Percentiles rank a stretch among this genome's conserved stretches.
phyloP scores from a whole-genome alignment of 2,329 filamentous ascomycete genomes.

The Diplocarpon mali region DNA sequence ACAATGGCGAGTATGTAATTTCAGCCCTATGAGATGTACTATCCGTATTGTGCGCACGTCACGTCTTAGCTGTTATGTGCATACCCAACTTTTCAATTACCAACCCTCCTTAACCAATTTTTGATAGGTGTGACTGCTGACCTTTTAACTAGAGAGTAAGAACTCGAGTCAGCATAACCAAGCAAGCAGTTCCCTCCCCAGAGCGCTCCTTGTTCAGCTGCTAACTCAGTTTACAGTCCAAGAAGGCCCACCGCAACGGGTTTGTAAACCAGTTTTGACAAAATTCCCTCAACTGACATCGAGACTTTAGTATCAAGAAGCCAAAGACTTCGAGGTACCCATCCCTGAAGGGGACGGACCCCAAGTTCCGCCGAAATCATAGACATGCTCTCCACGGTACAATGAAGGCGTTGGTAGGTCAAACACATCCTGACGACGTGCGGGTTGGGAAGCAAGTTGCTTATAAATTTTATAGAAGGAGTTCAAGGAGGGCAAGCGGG shows the following conservation, averaged over 20 bases:
- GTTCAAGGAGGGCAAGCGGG: slow-evolving; percentile 90
- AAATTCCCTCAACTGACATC: neutral
- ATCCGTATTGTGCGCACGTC: too few species aligned
- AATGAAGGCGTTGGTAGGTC: slow-evolving; percentile 88
- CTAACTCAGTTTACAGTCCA: slow-evolving; percentile 53
- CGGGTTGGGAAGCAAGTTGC: neutral
- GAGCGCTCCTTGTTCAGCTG: neutral
- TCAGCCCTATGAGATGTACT: neutral
- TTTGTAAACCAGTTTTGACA: slow-evolving; percentile 32
- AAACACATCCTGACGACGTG: neutral
- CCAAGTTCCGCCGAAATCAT: slow-evolving; percentile 99
- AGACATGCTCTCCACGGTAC: slow-evolving; percentile 99
- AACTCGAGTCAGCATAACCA: slow-evolving; percentile 18
- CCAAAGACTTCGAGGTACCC: slow-evolving; percentile 98
- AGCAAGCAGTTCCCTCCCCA: neutral
- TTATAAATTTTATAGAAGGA: slow-evolving; percentile 61
- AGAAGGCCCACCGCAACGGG: slow-evolving; percentile 99
- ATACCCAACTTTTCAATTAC: too few species aligned
- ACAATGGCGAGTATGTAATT: slow-evolving; percentile 59
- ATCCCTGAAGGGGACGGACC: slow-evolving; percentile 95
- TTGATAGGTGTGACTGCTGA: neutral
- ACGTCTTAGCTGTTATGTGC: too few species aligned
- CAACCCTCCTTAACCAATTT: too few species aligned
- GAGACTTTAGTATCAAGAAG: slow-evolving; percentile 84
- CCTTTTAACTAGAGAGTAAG: slow-evolving; percentile 7